Evolutionary conservation across 2,329 filamentous ascomycete species (phyloP).

Genomic region (Sordariomycetes sp.): DNA sequence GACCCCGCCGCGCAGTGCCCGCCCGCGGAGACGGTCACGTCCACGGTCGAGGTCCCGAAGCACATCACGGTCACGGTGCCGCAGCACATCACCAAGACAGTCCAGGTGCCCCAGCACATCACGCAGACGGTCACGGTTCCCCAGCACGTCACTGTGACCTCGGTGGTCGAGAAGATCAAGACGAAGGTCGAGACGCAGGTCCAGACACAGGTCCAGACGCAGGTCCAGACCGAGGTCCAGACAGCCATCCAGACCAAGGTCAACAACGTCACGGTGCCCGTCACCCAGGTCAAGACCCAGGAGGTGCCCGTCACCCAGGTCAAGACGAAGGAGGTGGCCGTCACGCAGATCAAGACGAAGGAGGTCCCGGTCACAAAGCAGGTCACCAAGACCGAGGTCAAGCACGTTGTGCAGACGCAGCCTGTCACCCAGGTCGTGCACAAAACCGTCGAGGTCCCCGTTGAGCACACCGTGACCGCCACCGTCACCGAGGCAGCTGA

Average conservation of each 20-base stretch:
- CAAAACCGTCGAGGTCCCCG: not conserved
- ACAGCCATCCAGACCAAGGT: not conserved
- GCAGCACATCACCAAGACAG: slow-evolving; percentile 1
- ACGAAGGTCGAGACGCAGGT: not conserved
- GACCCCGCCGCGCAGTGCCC: not conserved
- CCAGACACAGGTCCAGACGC: not conserved
- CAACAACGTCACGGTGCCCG: not conserved
- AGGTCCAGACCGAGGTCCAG: not conserved
- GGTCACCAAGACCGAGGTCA: slow-evolving; percentile 1
- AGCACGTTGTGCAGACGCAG: not conserved
- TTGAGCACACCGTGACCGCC: not conserved
- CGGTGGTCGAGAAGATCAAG: not conserved
- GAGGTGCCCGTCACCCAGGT: not conserved
- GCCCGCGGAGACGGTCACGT: not conserved
- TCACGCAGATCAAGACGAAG: not conserved
- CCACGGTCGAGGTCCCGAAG: slow-evolving; percentile 1
- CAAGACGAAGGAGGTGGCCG: not conserved
- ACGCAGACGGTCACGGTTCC: not conserved
- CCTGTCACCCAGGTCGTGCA: slow-evolving; percentile 1
- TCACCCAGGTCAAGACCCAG: slow-evolving; percentile 2
- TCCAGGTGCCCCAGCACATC: not conserved
- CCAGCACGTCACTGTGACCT: slow-evolving; percentile 2
- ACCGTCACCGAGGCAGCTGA: not conserved
- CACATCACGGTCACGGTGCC: not conserved
- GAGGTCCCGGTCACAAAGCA: not conserved